Conservation (phyloP, 2,329 filamentous ascomycete genomes). For the Diaporthe capsici region DNA sequence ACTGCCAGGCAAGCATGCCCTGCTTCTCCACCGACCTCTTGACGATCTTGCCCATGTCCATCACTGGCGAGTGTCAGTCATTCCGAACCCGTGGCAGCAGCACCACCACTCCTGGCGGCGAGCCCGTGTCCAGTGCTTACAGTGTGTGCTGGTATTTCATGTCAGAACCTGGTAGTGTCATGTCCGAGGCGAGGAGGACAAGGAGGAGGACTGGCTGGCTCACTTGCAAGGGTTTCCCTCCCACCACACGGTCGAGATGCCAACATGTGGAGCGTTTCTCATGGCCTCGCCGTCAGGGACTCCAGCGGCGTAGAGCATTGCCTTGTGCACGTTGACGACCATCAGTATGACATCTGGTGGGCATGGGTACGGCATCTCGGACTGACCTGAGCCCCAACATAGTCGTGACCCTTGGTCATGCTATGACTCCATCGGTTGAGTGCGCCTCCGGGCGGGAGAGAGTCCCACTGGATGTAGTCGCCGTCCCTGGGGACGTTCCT, state of each 20-base stretch:
- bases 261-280: constrained; percentile 92
- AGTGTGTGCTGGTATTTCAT: constrained; percentile 61
- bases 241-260: constrained; percentile 95
- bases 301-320: constrained; percentile 95
- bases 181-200: background rate
- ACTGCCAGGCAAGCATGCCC: constrained; percentile 94
- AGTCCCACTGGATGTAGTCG: constrained; percentile 68
- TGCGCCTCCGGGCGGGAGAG: constrained; percentile 64
- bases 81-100: background rate
- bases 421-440: constrained; percentile 90
- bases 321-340: constrained; percentile 61
- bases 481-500: constrained; percentile 59
- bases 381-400: constrained; percentile 86
- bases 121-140: constrained; percentile 49
- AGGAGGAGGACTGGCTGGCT: constrained; percentile 49
- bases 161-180: constrained; percentile 38
- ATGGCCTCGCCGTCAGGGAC: constrained; percentile 87
- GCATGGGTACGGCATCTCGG: background rate
- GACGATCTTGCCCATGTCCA: constrained; percentile 89
- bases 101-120: background rate
- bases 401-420: constrained; percentile 88
- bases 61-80: constrained; percentile 64
- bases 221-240: constrained; percentile 97
- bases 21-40: constrained; percentile 86
- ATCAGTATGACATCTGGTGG: constrained; percentile 4